Base-by-base conservation (phyloP, 73 alveolate genomes). In the Paramecium tetraurelia region DNA sequence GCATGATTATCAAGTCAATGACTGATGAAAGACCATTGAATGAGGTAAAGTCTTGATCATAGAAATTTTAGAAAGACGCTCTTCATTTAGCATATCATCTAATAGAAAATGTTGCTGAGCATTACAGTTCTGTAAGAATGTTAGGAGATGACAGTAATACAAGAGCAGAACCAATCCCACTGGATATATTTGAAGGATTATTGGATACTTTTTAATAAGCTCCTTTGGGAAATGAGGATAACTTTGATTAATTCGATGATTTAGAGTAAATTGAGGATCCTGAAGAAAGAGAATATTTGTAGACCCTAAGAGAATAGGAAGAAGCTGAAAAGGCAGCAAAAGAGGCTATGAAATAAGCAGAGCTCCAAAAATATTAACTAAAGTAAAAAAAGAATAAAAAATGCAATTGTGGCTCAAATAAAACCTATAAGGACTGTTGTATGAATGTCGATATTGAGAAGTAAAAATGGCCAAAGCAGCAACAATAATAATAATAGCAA, bases 71-170 rank as follows among this genome's bases (percentile, higher is more conserved):
- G 76, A 89, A 71, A 59, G 75, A 70, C 12, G 38, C 89, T n/a
- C 59, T 89, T 41, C 94, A 89, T 89, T 70, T 89, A 43, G 94
- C 94, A 1, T 89, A 89, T 46, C 94, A 89, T 71, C 27, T 83
- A 40, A 83, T 70, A 14, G 94, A 68, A 69, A 83, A 89, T 71
- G 87, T 63, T 7, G 94, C 89, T 12, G 94, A 89, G 27, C 94
- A 89, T 89, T 89, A 89, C 29, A 89, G 94, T 83, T 38, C 94
- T 22, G 58, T 89, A 1, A 69, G 94, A 89, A 89, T 70, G 86
- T 70, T 89, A 22, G 94, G 94, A 43, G 94, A 89, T 46, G 94
- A 89, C 21, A 22, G 58, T 24, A 43, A 71, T 63, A 27, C 22
- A 29, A 70, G 72, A 38, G 94, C 94, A 3, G 58, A 71, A 46